These are phyloP conservation scores for Acanthamoeba castellanii DNA, from an alignment of 208 protist genomes.

Conservation along the genomic window DNA sequence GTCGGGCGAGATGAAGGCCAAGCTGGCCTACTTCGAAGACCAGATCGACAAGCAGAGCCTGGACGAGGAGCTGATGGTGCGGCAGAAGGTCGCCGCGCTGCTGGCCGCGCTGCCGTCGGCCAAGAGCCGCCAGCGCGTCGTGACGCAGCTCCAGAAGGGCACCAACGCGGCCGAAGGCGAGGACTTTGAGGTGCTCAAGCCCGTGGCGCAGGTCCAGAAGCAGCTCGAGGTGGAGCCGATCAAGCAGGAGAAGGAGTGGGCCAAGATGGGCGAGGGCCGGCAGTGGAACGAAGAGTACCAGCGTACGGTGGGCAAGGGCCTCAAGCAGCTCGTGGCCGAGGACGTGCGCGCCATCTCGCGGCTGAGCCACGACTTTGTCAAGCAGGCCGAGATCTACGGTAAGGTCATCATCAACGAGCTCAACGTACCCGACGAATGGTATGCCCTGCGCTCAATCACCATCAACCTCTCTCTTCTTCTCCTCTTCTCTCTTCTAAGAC, in stretches of 20 bases:
- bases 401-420: conserved; percentile 70
- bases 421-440: background rate
- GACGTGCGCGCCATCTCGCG: background rate
- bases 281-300: conserved; percentile 38
- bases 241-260: background rate
- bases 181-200: background rate
- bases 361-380: conserved; percentile 59
- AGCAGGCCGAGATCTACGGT: conserved; percentile 10
- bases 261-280: background rate
- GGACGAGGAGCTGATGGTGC: background rate
- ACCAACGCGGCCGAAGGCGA: too few relatives aligned
- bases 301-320: background rate
- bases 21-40: background rate
- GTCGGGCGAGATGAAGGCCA: background rate
- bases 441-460: background rate
- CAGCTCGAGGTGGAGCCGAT: background rate
- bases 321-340: background rate
- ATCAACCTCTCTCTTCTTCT: background rate
- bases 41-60: background rate
- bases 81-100: background rate
- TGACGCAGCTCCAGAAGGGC: background rate
- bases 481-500: too few relatives aligned
- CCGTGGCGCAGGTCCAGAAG: background rate
- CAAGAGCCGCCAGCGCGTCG: background rate
- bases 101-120: background rate